Evolutionary conservation across 2,329 filamentous ascomycete genomes (phyloP).

Genomic region (Arachnomyces sp.): DNA sequence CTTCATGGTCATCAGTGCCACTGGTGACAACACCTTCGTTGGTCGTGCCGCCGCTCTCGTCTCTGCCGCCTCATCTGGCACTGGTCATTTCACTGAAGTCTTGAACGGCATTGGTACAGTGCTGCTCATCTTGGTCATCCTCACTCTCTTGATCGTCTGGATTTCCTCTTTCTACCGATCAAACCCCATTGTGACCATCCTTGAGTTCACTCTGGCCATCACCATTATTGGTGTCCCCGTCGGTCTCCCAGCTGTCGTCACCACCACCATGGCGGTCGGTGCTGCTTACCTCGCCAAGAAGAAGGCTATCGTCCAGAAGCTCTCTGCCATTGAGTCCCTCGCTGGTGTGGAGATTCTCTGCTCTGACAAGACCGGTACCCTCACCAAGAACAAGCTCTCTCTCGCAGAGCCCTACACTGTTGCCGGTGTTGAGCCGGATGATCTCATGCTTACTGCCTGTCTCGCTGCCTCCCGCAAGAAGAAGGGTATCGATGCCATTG

Average conservation of each 20-base stretch:
- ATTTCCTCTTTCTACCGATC: slow-evolving; percentile 81
- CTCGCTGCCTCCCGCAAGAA: slow-evolving; percentile 86
- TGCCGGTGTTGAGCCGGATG: slow-evolving; percentile 71
- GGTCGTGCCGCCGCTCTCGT: slow-evolving; percentile 82
- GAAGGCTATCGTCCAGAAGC: slow-evolving; percentile 88
- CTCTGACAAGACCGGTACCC: slow-evolving; percentile 88
- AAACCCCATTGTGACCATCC: slow-evolving; percentile 68
- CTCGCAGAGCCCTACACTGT: slow-evolving; percentile 79
- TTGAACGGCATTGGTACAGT: slow-evolving; percentile 79
- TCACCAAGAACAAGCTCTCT: slow-evolving; percentile 92
- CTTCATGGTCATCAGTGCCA: slow-evolving; percentile 73
- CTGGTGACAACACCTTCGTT: slow-evolving; percentile 84
- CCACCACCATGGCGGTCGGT: slow-evolving; percentile 91
- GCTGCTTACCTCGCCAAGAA: slow-evolving; percentile 87
- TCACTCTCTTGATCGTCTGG: slow-evolving; percentile 78
- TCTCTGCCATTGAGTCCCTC: slow-evolving; percentile 83
- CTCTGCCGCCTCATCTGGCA: slow-evolving; percentile 63
- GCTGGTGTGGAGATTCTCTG: slow-evolving; percentile 90
- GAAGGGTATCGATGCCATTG: slow-evolving; percentile 91
- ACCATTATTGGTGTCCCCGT: slow-evolving; percentile 89
- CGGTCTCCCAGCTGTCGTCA: slow-evolving; percentile 87
- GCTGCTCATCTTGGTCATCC: slow-evolving; percentile 70
- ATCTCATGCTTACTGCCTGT: slow-evolving; percentile 88
- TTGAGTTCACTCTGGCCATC: slow-evolving; percentile 79
- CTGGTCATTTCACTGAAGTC: slow-evolving; percentile 85